Base-by-base conservation (phyloP, 805 yeast genomes). In the Yarrowia sp. region DNA sequence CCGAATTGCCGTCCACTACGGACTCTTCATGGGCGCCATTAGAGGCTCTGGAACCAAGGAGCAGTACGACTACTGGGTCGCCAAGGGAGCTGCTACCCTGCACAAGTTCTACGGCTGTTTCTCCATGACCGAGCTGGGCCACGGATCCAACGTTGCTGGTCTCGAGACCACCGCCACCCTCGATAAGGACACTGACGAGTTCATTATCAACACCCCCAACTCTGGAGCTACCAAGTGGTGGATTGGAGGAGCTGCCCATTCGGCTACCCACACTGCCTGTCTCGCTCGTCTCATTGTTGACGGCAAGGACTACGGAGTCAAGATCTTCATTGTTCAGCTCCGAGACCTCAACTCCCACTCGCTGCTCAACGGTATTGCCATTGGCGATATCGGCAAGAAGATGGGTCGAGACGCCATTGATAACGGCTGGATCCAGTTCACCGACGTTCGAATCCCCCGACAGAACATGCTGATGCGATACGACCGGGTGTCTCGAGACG, bases 241-340 rank as follows among this genome's bases (percentile, higher is more conserved):
- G 98, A 93, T 93, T 74, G 98, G 98, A 60, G 98, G 98, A 73
- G 97, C 97, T 49, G 97, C 97, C 12, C 96, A 91, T 78, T 88
- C 96, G 19, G 91, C 97, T 6, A 91, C 93, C 39, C 97, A 93
- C 79, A 82, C 91, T 19, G 86, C 88, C 15, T 89, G 87, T 39
- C 93, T 87, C 76, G 97, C 97, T 4, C 83, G 98, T 69, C 82
- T 93, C 70, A 85, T 90, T 65, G 92, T 91, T 33, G 81, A 88
- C 53, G 94, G 90, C 39, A 86, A 89, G 77, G 98, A 93, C 78
- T 87, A 92, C 76, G 98, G 98, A 56, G 97, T 93, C 68, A 91
- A 91, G 79, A 90, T 93, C 13, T 93, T 93, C 79, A 90, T 93
- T 42, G 97, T 93, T 15, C 98, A 97, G 36, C 81, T 93, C 71